Evolutionary conservation across 306 rosid species (phyloP), one percentile per base, ranked within the genome.

Genomic region (Trifolium subterraneum): DNA sequence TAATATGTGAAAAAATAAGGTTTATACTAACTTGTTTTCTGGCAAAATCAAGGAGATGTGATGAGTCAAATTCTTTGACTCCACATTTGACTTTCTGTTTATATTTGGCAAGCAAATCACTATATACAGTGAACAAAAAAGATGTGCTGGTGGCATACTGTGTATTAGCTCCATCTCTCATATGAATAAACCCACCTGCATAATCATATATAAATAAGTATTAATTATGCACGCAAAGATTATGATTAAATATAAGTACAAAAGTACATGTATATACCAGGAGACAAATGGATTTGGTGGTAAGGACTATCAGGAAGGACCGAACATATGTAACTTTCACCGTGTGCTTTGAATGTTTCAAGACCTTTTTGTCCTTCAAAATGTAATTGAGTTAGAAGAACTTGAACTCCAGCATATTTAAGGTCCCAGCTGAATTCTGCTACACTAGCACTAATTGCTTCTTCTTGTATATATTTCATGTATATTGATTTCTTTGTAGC

Each of bases 371-470:
- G 73, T 76, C 98, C 98, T 50, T 83, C 74, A 23, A 77, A 86
- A 84, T 73, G 82, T 41, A 89, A 70, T 97, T 91, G 84, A 29
- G 69, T 77, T 2, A 94, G 86, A 66, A 94, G 85, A 79, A 90
- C 55, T 88, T 91, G 97, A 61, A 91, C 92, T 70, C 98, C 97
- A 6, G 97, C 96, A 73, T 90, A 94, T 78, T 94, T 91, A 36
- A 94, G 96, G 62, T 94, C 98, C 98, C 98, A 94, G 67, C 97
- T 94, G 47, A 94, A 94, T 74, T 91, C 98, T 7, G 86, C 51
- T 2, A 94, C 98, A 27, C 14, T 20, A 4, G 88, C 97, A 73
- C 88, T 87, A 10, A 90, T 88, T 61, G 86, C 3, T 35, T 94
- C 95, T 72, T 91, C 95, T 70, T 71, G 16, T 25, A 94, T 48